phyloP scores from a whole-genome alignment of 2,329 filamentous ascomycete genomes.

The Teratosphaeria zuluensis region DNA sequence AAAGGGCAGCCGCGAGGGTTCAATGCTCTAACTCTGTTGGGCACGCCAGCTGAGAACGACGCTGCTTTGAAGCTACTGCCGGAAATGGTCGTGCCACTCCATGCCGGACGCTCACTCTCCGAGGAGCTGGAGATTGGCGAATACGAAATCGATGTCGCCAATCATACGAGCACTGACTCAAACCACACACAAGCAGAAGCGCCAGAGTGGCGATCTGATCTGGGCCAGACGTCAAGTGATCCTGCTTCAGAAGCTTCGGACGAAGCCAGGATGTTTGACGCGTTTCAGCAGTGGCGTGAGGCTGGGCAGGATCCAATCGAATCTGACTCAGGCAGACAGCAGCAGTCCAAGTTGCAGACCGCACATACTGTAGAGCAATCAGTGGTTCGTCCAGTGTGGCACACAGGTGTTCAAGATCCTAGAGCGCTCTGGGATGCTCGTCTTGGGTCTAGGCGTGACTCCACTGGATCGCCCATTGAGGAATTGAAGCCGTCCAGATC shows the following conservation, averaged over 20 bases:
- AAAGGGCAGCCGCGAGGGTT: slow-evolving; percentile 2
- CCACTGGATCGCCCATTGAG: background rate
- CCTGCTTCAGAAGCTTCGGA: background rate
- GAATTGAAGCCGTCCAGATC: background rate
- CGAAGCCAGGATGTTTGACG: background rate
- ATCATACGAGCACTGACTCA: background rate
- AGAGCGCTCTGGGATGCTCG: background rate
- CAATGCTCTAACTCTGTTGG: slow-evolving; percentile 13
- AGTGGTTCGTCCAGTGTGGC: background rate
- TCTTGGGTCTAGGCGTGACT: background rate
- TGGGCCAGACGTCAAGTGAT: background rate
- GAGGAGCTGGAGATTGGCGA: background rate
- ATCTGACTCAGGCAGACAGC: background rate
- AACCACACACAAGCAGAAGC: background rate
- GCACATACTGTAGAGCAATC: background rate
- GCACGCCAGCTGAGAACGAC: slow-evolving; percentile 11
- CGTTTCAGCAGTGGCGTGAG: background rate
- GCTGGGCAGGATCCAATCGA: background rate
- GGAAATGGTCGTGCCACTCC: slow-evolving; percentile 2
- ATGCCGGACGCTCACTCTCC: background rate
- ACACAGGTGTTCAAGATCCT: background rate
- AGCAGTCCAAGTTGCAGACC: background rate
- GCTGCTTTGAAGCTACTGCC: slow-evolving; percentile 11
- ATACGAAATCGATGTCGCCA: background rate
- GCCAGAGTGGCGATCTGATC: background rate